Conservation (phyloP, 176 grass and related monocot species). For the Juncus inflexus region DNA sequence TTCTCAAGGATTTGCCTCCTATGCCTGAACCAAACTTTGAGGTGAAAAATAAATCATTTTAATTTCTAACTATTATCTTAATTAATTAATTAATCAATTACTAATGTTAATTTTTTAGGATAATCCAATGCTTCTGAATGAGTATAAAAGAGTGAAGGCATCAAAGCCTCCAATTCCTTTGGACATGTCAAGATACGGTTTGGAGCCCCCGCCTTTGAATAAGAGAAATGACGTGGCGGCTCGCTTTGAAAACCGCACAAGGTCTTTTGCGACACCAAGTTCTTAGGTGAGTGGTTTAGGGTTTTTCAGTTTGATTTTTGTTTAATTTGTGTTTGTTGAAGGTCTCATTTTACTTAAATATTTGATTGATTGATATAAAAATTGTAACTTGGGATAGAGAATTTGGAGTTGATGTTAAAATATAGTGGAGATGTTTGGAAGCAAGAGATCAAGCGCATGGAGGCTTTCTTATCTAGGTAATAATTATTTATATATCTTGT, state of each 20-base stretch:
- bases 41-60: constrained; percentile 22
- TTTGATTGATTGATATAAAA: constrained; percentile 25
- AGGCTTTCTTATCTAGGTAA: constrained; percentile 82
- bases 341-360: neutral
- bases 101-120: constrained; percentile 46
- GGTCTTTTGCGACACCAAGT: constrained; percentile 92
- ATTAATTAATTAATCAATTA: neutral
- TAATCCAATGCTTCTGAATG: constrained; percentile 93
- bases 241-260: constrained; percentile 79
- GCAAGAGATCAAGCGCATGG: constrained; percentile 78
- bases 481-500: neutral
- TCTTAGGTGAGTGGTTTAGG: constrained; percentile 42
- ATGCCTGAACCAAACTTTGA: constrained; percentile 54
- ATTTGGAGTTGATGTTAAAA: constrained; percentile 87
- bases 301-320: constrained; percentile 1
- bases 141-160: constrained; percentile 92
- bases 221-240: constrained; percentile 82
- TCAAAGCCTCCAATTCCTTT: constrained; percentile 82
- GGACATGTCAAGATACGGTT: constrained; percentile 94
- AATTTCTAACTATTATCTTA: neutral
- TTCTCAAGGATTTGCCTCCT: constrained; percentile 81
- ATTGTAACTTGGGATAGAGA: constrained; percentile 76
- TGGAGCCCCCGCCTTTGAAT: constrained; percentile 71
- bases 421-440: constrained; percentile 92
- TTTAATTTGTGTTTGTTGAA: constrained; percentile 1